Conservation (phyloP, 306 rosid genomes). For the Quercus alba region DNA sequence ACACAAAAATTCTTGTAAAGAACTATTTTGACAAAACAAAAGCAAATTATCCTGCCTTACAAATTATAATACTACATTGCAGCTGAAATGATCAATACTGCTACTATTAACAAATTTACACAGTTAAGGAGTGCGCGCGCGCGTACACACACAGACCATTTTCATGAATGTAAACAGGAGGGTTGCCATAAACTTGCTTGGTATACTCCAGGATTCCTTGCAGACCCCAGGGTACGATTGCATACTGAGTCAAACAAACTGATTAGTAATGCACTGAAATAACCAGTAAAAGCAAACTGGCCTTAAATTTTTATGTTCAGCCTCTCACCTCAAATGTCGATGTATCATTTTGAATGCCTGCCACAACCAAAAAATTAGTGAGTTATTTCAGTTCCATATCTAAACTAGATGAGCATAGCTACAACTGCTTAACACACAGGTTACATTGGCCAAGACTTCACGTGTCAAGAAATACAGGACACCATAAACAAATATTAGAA, state of each 20-base stretch:
- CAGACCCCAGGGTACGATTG: slow-evolving; percentile 29
- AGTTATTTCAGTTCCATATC: neutral
- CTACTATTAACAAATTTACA: neutral
- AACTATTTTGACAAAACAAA: neutral
- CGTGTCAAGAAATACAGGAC: no score
- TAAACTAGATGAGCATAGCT: neutral
- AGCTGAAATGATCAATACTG: neutral
- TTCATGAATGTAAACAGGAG: slow-evolving; percentile 52
- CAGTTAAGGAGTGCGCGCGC: neutral
- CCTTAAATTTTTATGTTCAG: neutral
- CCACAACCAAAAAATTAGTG: slow-evolving; percentile 1
- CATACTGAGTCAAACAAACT: slow-evolving; percentile 26
- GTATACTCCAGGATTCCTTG: slow-evolving; percentile 23
- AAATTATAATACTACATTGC: neutral
- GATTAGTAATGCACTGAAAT: neutral
- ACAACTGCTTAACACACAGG: no score
- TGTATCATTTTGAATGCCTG: neutral
- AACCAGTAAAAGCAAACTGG: neutral
- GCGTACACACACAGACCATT: slow-evolving; percentile 19
- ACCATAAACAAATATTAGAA: neutral
- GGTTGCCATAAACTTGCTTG: slow-evolving; percentile 38
- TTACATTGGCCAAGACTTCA: no score
- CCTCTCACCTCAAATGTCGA: slow-evolving; percentile 22
- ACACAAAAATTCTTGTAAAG: neutral
- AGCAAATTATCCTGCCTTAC: neutral